Base-by-base conservation (phyloP, 1,284 basidiomycete genomes). In the Vanrija humicola region DNA sequence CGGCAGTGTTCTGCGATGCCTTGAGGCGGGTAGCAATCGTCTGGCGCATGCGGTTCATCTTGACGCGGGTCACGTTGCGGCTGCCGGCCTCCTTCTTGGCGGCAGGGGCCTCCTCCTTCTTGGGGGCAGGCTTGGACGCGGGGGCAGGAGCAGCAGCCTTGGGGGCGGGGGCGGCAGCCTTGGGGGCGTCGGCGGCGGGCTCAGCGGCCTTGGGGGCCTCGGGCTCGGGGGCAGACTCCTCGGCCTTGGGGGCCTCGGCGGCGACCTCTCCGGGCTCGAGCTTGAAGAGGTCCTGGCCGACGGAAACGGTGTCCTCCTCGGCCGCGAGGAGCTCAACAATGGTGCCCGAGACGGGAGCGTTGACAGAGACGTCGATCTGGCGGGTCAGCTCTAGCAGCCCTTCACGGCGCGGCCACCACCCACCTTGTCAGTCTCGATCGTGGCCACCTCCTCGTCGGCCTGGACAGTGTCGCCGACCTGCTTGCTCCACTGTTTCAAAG, bases 351-450 rank as follows among this genome's bases (percentile, higher is more conserved):
- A 84, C 81, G 16, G 95, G 90, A 12, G 95, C 90, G 74, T 98
- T 98, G 59, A 98, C 95, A 9, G 91, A 88, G 44, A 98, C 91
- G 75, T 98, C 95, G 68, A 98, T 98, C 92, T 95, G 72, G 14
- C 50, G 51, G 54, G 34, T 12, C 45, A 61, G 56, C 50, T 34
- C 18, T 23, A 23, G 21, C 21, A 45, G 19, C 28, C n/a, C 23
- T 10, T 40, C 43, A 23, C 53, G 29, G 29, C 29, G 55, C 19
- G n/a, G 18, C 19, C 21, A 26, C 16, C 46, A 55, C 77, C 38
- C 62, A 91, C 93, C 88, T 98, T 98, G 83, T 98, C 95, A 14
- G 95, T 98, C 81, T 98, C 95, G 66, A 98, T 98, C 46, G 91
- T 95, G 25, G 93, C 95, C 54, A 98, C 83, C 80, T 98, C 95